phyloP scores from a whole-genome alignment of 1,284 basidiomycete species.

The Malassezia dermatis region DNA sequence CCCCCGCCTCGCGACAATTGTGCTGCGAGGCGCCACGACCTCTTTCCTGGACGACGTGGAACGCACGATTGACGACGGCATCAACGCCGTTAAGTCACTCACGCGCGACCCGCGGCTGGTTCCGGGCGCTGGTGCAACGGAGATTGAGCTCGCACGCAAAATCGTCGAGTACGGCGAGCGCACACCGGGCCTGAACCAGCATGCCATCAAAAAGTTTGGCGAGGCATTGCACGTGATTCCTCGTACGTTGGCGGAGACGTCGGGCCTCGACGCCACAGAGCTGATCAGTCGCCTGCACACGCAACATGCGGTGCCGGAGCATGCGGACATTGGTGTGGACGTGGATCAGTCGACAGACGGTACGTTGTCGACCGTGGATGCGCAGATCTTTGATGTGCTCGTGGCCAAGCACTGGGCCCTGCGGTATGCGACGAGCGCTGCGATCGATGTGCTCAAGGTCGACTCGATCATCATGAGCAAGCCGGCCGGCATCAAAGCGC shows the following conservation, averaged over 20 bases:
- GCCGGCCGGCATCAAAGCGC: constrained; percentile 47
- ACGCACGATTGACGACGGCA: constrained; percentile 89
- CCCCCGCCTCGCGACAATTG: constrained; percentile 44
- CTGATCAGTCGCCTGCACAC: constrained; percentile 78
- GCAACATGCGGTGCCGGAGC: constrained; percentile 60
- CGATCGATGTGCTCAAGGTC: constrained; percentile 82
- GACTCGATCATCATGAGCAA: constrained; percentile 86
- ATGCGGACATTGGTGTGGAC: constrained; percentile 69
- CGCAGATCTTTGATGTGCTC: constrained; percentile 58
- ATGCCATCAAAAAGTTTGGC: constrained; percentile 83
- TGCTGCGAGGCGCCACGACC: constrained; percentile 67
- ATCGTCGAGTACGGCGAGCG: constrained; percentile 78
- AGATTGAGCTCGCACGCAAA: constrained; percentile 76
- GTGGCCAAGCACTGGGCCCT: constrained; percentile 83
- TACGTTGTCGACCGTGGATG: constrained; percentile 25
- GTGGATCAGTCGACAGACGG: constrained; percentile 56
- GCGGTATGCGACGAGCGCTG: constrained; percentile 79
- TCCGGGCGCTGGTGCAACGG: constrained; percentile 85
- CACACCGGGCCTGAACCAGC: constrained; percentile 82
- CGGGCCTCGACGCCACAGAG: constrained; percentile 86
- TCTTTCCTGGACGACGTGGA: constrained; percentile 92
- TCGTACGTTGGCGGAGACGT: constrained; percentile 87
- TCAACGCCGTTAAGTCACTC: constrained; percentile 88
- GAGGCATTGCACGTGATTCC: constrained; percentile 85
- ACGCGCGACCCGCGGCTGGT: constrained; percentile 82